Conservation (phyloP, 129 eudicot genomes). For the Chrysanthemum lavandulifolium region DNA sequence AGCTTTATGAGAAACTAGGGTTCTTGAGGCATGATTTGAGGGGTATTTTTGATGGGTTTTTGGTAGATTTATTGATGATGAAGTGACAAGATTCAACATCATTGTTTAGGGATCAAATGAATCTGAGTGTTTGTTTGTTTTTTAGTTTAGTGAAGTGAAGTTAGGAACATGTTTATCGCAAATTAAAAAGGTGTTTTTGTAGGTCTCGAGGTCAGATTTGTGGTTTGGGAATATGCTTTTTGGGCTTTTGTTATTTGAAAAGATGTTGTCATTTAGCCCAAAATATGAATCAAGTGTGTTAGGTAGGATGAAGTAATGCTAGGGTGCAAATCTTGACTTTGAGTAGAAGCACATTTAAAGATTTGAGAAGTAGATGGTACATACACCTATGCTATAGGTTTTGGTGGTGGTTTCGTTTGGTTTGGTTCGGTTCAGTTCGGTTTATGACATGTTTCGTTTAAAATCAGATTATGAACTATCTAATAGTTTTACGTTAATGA, state of each 20-base stretch:
- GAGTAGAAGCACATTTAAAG: too few relatives aligned
- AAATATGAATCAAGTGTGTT: too few relatives aligned
- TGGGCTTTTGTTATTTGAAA: slow-evolving; percentile 19
- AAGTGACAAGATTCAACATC: slow-evolving; percentile 54
- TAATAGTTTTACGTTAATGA: too few relatives aligned
- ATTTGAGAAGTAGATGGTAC: too few relatives aligned
- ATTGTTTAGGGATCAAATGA: slow-evolving; percentile 31
- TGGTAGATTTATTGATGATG: slow-evolving; percentile 55
- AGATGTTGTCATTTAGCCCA: too few relatives aligned
- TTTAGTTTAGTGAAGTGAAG: background rate
- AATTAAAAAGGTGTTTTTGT: slow-evolving; percentile 16
- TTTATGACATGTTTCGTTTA: too few relatives aligned
- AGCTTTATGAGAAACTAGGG: slow-evolving; percentile 24
- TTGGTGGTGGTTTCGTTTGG: too few relatives aligned
- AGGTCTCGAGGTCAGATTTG: slow-evolving; percentile 31
- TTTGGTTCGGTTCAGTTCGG: too few relatives aligned
- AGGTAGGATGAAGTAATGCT: too few relatives aligned
- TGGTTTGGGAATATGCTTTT: slow-evolving; percentile 25
- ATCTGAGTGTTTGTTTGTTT: slow-evolving; percentile 17
- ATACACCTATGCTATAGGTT: too few relatives aligned
- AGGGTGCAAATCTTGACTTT: too few relatives aligned
- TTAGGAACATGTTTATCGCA: slow-evolving; percentile 27
- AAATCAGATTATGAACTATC: too few relatives aligned
- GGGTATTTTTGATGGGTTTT: slow-evolving; percentile 44
- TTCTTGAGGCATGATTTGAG: slow-evolving; percentile 38